Evolutionary conservation across 148 eudicot genomes (phyloP).

Genomic region (Rhododendron molle): DNA sequence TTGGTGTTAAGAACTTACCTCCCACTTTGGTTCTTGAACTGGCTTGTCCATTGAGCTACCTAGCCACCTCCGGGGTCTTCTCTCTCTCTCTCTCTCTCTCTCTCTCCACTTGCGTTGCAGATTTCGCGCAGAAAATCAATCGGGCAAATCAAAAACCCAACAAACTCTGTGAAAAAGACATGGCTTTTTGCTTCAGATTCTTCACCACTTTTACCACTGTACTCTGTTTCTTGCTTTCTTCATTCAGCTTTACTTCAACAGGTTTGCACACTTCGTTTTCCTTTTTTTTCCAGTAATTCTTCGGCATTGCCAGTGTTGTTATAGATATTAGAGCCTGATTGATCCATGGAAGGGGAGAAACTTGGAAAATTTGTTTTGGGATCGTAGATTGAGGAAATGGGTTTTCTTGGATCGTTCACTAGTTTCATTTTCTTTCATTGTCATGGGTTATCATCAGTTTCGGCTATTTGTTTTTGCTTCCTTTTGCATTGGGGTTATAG

Average conservation of each 20-base stretch:
- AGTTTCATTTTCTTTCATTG: neutral
- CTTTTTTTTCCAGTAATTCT: neutral
- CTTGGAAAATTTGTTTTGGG: neutral
- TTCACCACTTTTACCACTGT: conserved; percentile 12
- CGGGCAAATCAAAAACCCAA: neutral
- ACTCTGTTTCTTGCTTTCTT: conserved; percentile 30
- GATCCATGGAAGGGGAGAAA: neutral
- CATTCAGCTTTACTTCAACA: conserved; percentile 31
- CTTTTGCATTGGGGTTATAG: neutral
- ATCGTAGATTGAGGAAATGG: neutral
- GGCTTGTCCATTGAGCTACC: neutral
- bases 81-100: neutral
- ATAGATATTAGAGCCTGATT: neutral
- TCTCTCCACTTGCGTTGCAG: conserved; percentile 1
- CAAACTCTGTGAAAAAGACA: conserved; percentile 4
- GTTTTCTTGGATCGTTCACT: neutral
- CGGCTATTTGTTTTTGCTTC: neutral
- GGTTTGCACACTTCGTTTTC: conserved; percentile 15
- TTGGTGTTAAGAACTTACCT: neutral
- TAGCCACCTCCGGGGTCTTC: neutral
- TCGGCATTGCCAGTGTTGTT: neutral
- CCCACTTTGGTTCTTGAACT: neutral
- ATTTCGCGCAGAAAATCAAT: conserved; percentile 9
- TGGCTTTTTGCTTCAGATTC: conserved; percentile 30
- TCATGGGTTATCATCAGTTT: neutral